Base-by-base conservation (phyloP, 768 basidiomycete genomes). In the Mycena metata region DNA sequence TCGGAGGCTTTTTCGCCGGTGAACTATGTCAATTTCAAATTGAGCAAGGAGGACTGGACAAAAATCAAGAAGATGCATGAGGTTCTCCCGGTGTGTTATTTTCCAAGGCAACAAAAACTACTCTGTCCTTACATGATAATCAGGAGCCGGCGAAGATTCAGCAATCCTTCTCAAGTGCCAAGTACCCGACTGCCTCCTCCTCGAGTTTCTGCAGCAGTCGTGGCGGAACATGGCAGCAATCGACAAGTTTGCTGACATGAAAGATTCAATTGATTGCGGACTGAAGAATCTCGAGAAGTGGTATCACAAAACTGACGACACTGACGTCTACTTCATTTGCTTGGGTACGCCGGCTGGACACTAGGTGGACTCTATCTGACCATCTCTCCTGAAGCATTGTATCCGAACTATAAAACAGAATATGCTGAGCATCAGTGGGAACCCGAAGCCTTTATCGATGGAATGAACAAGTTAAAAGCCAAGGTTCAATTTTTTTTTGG, bases 201-300 rank as follows among this genome's bases (percentile, higher is more conserved):
- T 72, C 33, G 57, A 72, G 62, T 72, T 64, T 47, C 51, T 71
- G 35, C 70, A 71, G 60, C 30, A 71, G 58, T 68, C 60, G 11
- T 71, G 71, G 71, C 41, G 58, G 30, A 43, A 41, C 35, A 72
- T 72, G 58, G 66, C 65, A 21, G 56, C 61, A 23, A 50, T 72
- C 24, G 59, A 60, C 26, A 50, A 23, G 21, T 50, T 50, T 30
- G 12, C 49, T n/a, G 49, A 50, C 11, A 47, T 71, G 16, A 43
- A 69, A 19, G 10, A 69, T 33, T 62, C 70, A n/a, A 24, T 72
- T 35, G n/a, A 43, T 2, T 41, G 67, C 21, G 67, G 70, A 1
- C 67, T 72, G 7, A 33, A 58, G 13, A 72, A 69, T 46, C 64
- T 74, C 17, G 26, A 3, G 35, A 73, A 73, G 63, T 73, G 62